Conservation (phyloP, 352 stramenopile genomes). For the Phytopythium chamaehyphon region DNA sequence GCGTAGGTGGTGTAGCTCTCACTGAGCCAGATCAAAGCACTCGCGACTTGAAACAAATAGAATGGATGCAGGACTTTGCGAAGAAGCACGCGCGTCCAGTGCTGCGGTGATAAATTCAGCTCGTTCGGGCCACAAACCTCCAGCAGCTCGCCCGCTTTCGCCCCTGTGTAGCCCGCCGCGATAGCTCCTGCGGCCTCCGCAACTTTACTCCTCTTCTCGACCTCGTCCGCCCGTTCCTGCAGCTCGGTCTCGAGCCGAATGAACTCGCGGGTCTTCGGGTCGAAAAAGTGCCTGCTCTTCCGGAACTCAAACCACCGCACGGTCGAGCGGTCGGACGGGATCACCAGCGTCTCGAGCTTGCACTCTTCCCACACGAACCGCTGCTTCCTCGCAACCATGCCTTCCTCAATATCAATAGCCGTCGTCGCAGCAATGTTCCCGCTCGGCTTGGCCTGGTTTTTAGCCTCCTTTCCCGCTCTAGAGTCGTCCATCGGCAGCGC, state of each 20-base stretch:
- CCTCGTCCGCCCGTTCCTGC: constrained; percentile 33
- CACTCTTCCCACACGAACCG: constrained; percentile 43
- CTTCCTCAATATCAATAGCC: not conserved
- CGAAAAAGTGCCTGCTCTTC: constrained; percentile 66
- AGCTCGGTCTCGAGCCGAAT: constrained; percentile 54
- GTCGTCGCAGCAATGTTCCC: not conserved
- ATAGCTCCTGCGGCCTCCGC: constrained; percentile 8
- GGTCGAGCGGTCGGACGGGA: constrained; percentile 9
- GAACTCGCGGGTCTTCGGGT: constrained; percentile 44
- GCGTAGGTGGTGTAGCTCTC: constrained; percentile 69
- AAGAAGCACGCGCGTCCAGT: constrained; percentile 45
- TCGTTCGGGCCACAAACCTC: constrained; percentile 55
- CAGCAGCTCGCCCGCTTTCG: constrained; percentile 27
- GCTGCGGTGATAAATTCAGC: constrained; percentile 43
- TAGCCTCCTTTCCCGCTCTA: constrained; percentile 14
- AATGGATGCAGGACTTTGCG: constrained; percentile 75
- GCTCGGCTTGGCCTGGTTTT: constrained; percentile 10
- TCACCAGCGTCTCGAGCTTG: constrained; percentile 18
- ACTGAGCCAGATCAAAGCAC: constrained; percentile 62
- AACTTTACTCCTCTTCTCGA: constrained; percentile 14
- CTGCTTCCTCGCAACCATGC: not conserved
- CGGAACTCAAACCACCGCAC: constrained; percentile 63
- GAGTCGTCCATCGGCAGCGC: constrained; percentile 15
- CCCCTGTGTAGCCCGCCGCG: constrained; percentile 17
- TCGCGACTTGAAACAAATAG: constrained; percentile 75